Percentiles rank a stretch among this genome's conserved stretches.
phyloP scores from a whole-genome alignment of 2,329 filamentous ascomycete genomes.

The Penicillium brasilianum region DNA sequence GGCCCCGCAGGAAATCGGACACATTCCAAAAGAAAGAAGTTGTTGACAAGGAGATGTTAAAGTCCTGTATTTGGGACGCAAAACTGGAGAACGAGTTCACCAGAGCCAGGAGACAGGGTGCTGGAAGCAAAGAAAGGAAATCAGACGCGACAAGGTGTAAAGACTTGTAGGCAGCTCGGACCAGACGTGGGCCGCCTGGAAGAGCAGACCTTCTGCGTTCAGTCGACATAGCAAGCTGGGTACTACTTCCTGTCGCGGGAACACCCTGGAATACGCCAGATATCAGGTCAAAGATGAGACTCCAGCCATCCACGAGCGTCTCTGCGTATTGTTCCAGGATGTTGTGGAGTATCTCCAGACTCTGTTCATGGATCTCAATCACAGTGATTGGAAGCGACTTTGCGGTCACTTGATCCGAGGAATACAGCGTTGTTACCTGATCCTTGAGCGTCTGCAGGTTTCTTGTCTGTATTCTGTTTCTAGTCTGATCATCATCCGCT shows the following conservation, averaged over 20 bases:
- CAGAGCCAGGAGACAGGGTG: slow-evolving; percentile 74
- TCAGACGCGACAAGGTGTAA: slow-evolving; percentile 93
- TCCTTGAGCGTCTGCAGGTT: slow-evolving; percentile 70
- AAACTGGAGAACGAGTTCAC: slow-evolving; percentile 90
- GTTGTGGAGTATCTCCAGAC: slow-evolving; percentile 78
- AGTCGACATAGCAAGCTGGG: slow-evolving; percentile 16
- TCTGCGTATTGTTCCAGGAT: slow-evolving; percentile 90
- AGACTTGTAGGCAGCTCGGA: slow-evolving; percentile 85
- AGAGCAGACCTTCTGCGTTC: slow-evolving; percentile 31
- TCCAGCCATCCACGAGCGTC: slow-evolving; percentile 80
- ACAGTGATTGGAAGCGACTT: slow-evolving; percentile 68
- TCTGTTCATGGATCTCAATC: slow-evolving; percentile 77
- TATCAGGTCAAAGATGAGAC: slow-evolving; percentile 82
- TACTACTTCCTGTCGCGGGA: slow-evolving; percentile 41
- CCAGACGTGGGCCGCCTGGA: slow-evolving; percentile 69
- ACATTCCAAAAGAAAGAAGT: slow-evolving; percentile 96
- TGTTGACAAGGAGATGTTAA: slow-evolving; percentile 94
- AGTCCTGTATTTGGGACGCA: slow-evolving; percentile 83
- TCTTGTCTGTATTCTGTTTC: slow-evolving; percentile 71
- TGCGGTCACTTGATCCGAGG: slow-evolving; percentile 57
- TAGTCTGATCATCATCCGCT: slow-evolving; percentile 50
- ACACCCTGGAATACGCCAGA: slow-evolving; percentile 73
- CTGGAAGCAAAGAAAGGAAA: slow-evolving; percentile 76
- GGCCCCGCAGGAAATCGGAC: slow-evolving; percentile 76
- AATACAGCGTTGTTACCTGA: slow-evolving; percentile 65